Conservation (phyloP, 495 filamentous ascomycete species). For the Podospora tetraspora region DNA sequence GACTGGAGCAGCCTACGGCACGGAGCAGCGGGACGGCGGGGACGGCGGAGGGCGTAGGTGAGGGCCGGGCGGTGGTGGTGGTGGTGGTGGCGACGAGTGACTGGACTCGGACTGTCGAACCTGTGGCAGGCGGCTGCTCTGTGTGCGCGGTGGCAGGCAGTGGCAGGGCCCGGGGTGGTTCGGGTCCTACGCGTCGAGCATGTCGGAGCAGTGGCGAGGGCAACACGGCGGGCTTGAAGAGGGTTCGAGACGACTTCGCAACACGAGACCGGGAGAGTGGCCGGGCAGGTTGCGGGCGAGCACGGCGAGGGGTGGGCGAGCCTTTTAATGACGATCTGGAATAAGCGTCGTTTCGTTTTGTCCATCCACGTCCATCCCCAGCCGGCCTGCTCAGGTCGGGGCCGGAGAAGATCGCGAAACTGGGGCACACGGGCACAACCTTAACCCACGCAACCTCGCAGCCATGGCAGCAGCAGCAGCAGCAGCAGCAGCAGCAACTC, state of each 20-base stretch:
- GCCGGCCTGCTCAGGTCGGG: constrained; percentile 4
- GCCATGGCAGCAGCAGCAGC: neutral
- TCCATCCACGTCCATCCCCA: neutral
- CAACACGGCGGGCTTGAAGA: neutral
- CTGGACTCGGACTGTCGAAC: neutral
- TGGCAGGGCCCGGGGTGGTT: neutral
- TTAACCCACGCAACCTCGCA: neutral
- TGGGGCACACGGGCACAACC: constrained; percentile 22
- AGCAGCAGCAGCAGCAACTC: neutral
- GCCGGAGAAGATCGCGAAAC: constrained; percentile 15
- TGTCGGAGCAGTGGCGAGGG: constrained; percentile 3
- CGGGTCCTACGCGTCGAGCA: constrained; percentile 9
- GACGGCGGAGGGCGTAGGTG: neutral
- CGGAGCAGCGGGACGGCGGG: neutral
- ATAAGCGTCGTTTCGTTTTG: constrained; percentile 13
- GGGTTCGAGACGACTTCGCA: constrained; percentile 2
- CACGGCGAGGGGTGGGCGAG: constrained; percentile 25
- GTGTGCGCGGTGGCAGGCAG: constrained; percentile 2
- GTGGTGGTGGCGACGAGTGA: constrained; percentile 1
- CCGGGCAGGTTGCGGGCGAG: constrained; percentile 21
- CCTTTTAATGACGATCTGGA: constrained; percentile 28
- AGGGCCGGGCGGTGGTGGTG: neutral
- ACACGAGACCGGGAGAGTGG: constrained; percentile 18
- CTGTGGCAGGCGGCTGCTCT: neutral
- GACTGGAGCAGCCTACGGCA: constrained; percentile 11